Conservation (phyloP, 441 rosid genomes). For the Adansonia madagascariensis region DNA sequence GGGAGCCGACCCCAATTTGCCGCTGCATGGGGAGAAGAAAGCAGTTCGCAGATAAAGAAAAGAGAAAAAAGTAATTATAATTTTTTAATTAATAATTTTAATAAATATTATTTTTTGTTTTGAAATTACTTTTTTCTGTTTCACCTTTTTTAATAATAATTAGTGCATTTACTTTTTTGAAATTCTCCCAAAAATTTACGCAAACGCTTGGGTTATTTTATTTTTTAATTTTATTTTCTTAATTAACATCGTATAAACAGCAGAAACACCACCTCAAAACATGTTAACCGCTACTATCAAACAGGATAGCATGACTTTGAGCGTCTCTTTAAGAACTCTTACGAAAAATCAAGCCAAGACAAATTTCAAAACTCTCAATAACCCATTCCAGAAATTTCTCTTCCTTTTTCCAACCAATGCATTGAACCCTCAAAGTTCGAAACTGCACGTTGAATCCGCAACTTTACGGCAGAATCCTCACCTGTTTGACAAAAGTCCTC, state of each 20-base stretch:
- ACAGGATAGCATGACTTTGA: conserved; percentile 26
- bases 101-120: too few relatives aligned
- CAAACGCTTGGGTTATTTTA: too few relatives aligned
- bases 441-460: background rate
- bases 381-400: conserved; percentile 9
- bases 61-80: too few relatives aligned
- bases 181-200: too few relatives aligned
- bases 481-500: conserved; percentile 58
- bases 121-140: too few relatives aligned
- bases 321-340: conserved; percentile 26
- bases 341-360: conserved; percentile 26
- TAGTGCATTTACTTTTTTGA: too few relatives aligned
- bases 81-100: too few relatives aligned
- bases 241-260: background rate
- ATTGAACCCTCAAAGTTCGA: background rate
- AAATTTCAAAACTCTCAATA: conserved; percentile 18
- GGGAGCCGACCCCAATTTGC: too few relatives aligned
- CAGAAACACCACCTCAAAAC: background rate
- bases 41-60: too few relatives aligned
- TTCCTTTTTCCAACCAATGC: conserved; percentile 14
- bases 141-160: too few relatives aligned
- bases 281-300: background rate
- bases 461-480: conserved; percentile 34
- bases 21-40: too few relatives aligned
- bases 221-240: too few relatives aligned